Evolutionary conservation across 768 basidiomycete species (phyloP), one percentile per base, ranked within the genome.

Genomic region (Termitomyces sp.): DNA sequence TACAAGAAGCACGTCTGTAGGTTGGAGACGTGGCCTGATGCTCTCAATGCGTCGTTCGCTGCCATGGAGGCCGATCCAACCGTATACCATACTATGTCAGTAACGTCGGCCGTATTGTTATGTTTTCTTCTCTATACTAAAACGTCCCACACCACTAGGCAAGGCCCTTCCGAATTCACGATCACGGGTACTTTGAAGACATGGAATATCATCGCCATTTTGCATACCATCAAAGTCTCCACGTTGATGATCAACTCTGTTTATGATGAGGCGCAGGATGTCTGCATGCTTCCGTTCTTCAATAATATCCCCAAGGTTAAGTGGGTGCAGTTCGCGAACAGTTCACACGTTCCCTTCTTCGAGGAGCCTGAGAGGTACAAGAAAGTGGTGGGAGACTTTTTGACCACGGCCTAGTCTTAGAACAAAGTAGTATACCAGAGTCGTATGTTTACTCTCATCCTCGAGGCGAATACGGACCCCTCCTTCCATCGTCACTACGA

Each of bases 171-270:
- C 1, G 61, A 62, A 32, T 62, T 62, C 46, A 59, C 58, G 16
- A 57, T 62, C 40, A 61, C 55, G 4, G 61, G 63, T 1, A 62
- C 56, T 4, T 54, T 64, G 49, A 78, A 77, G 64, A 63, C 70
- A 1, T 85, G 84, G 83, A 68, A 71, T 18, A 75, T 81, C 52
- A 63, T 81, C 12, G 74, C 78, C 42, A 69, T 74, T 14, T 64
- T 82, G 10, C 72, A 74, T 57, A 74, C 69, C 4, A 79, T 83
- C 34, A 36, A 57, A 7, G 68, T 67, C 8, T 70, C 77, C 1
- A 77, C 76, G 0, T 65, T 84, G 47, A 51, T 77, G 39, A 72
- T 78, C 45, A 81, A 79, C 59, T 79, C 80, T 6, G 63, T 62
- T 16, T 66, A 73, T 49, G 81, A 84, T 63, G 69, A 74, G 24